A percentile compares a stretch with the other conserved stretches of the same genome.
Conservation (phyloP, 306 rosid species). For the Quercus parvula region DNA sequence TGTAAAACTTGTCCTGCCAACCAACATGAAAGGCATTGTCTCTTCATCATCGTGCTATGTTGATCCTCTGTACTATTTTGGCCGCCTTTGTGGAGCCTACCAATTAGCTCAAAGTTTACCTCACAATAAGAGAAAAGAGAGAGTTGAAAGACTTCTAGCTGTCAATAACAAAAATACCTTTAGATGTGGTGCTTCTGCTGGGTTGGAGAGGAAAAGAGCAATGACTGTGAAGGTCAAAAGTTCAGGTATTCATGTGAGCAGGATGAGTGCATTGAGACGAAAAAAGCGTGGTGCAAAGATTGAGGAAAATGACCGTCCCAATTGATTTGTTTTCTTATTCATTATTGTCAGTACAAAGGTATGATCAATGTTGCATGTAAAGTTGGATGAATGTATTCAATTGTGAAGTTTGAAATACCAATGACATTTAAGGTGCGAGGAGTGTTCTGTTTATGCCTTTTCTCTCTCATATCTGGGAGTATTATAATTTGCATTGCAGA, state of each 20-base stretch:
- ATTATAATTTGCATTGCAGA: not conserved
- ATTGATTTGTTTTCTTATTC: conserved; percentile 6
- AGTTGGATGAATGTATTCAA: not conserved
- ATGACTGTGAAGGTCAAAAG: conserved; percentile 26
- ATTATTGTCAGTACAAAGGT: not conserved
- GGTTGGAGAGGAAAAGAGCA: conserved; percentile 19
- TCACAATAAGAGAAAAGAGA: conserved; percentile 27
- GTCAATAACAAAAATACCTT: conserved; percentile 9
- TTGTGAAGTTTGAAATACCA: not conserved
- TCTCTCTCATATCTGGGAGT: not conserved
- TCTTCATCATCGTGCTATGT: too few relatives aligned
- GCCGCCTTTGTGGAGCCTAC: conserved; percentile 47
- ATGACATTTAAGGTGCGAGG: conserved; percentile 15
- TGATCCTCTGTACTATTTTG: not conserved
- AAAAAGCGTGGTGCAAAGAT: conserved; percentile 50
- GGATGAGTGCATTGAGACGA: conserved; percentile 42
- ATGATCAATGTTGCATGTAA: not conserved
- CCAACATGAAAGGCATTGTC: too few relatives aligned
- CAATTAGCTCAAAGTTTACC: conserved; percentile 24
- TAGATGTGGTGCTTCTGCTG: conserved; percentile 2
- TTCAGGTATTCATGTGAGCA: conserved; percentile 31
- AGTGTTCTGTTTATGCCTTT: not conserved
- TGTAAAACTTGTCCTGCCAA: too few relatives aligned
- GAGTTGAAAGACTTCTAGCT: conserved; percentile 18
- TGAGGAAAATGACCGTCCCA: conserved; percentile 24